Evolutionary conservation across 2,329 filamentous ascomycete genomes (phyloP).

Genomic region (Dothiorella sarmentorum): DNA sequence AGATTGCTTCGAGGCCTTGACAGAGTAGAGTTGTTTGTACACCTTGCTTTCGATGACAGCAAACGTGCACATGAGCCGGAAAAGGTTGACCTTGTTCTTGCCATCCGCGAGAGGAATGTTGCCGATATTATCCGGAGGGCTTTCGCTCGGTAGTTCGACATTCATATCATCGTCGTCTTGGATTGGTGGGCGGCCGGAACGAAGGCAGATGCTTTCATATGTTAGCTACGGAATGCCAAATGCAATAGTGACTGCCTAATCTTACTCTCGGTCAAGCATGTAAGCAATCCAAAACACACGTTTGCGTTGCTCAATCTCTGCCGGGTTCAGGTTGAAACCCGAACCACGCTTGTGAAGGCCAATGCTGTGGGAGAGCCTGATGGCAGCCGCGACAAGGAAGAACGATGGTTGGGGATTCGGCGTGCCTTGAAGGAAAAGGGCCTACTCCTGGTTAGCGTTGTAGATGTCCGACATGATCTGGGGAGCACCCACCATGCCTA

Average conservation of each 20-base stretch:
- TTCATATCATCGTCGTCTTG: constrained; percentile 88
- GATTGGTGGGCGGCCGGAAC: constrained; percentile 67
- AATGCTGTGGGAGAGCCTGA: constrained; percentile 87
- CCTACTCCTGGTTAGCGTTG: constrained; percentile 37
- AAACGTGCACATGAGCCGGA: constrained; percentile 88
- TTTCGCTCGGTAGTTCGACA: constrained; percentile 86
- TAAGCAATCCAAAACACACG: constrained; percentile 76
- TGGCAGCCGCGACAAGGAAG: constrained; percentile 84
- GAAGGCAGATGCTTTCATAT: constrained; percentile 57
- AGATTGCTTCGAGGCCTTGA: constrained; percentile 84
- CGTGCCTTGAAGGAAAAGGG: constrained; percentile 90
- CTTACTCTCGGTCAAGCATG: constrained; percentile 66
- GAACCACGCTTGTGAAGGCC: constrained; percentile 91
- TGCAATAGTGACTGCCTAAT: constrained; percentile 15
- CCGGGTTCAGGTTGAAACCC: constrained; percentile 86
- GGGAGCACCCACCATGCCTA: constrained; percentile 68
- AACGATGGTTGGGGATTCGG: constrained; percentile 95
- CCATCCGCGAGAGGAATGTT: constrained; percentile 88
- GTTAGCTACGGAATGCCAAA: constrained; percentile 22
- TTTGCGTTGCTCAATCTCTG: constrained; percentile 88
- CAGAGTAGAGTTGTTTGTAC: constrained; percentile 89
- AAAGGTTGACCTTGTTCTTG: constrained; percentile 90
- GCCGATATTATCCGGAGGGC: constrained; percentile 87
- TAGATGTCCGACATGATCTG: constrained; percentile 22
- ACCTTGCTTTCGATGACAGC: constrained; percentile 89